These are phyloP conservation scores for Entonaema liquescens DNA, from an alignment of 495 filamentous ascomycete species.

Conservation along the genomic window DNA sequence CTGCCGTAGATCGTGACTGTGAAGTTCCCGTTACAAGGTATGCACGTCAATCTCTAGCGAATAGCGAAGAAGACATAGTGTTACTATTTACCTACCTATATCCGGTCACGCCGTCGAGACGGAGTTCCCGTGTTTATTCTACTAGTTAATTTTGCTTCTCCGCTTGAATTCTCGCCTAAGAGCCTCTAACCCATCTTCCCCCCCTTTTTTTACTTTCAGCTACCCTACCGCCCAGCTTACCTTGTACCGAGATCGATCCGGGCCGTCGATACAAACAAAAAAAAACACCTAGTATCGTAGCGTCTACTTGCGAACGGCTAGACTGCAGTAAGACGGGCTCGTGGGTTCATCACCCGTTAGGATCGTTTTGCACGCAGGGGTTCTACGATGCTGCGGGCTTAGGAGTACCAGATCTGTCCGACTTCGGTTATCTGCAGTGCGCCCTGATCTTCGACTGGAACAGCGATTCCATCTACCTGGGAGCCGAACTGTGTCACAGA, in stretches of 20 bases:
- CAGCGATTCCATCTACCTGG: slow-evolving; percentile 47
- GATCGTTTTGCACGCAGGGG: slow-evolving; percentile 33
- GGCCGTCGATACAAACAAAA: slow-evolving; percentile 1
- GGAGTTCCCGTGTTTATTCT: slow-evolving; percentile 14
- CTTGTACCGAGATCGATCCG: not conserved
- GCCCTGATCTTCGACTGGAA: slow-evolving; percentile 47
- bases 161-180: not conserved
- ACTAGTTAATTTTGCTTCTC: not conserved
- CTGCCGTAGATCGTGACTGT: slow-evolving; percentile 7
- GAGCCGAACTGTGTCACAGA: slow-evolving; percentile 41
- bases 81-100: slow-evolving; percentile 4
- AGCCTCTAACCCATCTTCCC: not conserved
- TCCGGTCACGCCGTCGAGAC: slow-evolving; percentile 12
- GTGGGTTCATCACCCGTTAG: slow-evolving; percentile 25
- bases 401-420: slow-evolving; percentile 49
- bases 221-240: too few relatives aligned
- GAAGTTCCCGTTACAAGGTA: slow-evolving; percentile 21
- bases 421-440: slow-evolving; percentile 50
- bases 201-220: not conserved
- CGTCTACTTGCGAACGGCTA: not conserved
- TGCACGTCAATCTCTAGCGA: not conserved
- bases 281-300: not conserved
- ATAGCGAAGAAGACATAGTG: slow-evolving; percentile 1
- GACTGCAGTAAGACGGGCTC: slow-evolving; percentile 14
- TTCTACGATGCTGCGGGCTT: slow-evolving; percentile 45